These are phyloP conservation scores for Knufia petricola DNA, from an alignment of 2,329 filamentous ascomycete genomes.

Conservation along the genomic window DNA sequence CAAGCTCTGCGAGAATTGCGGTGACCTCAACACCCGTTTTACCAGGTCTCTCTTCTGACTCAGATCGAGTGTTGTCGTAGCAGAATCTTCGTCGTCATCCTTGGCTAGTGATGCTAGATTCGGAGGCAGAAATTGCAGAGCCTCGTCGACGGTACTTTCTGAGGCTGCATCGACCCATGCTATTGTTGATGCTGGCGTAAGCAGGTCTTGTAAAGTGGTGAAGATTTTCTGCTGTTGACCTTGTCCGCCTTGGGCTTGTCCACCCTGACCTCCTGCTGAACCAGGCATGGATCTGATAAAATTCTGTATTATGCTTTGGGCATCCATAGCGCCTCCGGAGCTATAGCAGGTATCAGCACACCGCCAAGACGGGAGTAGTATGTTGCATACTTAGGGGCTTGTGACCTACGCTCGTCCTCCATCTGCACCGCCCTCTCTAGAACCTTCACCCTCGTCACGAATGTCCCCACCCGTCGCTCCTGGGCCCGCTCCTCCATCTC, in stretches of 20 bases:
- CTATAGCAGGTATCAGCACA: conserved; percentile 44
- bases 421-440: conserved; percentile 88
- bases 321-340: conserved; percentile 55
- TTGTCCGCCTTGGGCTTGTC: conserved; percentile 39
- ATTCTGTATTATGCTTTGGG: conserved; percentile 71
- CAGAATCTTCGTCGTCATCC: conserved; percentile 52
- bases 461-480: conserved; percentile 86
- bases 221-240: conserved; percentile 54
- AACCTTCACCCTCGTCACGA: conserved; percentile 76
- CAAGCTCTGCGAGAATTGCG: conserved; percentile 82
- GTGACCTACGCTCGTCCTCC: conserved; percentile 98
- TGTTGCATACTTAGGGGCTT: conserved; percentile 8
- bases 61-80: conserved; percentile 62
- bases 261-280: conserved; percentile 37
- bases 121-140: conserved; percentile 70
- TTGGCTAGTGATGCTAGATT: conserved; percentile 67
- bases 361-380: conserved; percentile 10
- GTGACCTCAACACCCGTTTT: conserved; percentile 72
- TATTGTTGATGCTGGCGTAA: conserved; percentile 67
- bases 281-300: conserved; percentile 75
- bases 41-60: conserved; percentile 73
- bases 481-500: conserved; percentile 70
- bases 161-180: conserved; percentile 60
- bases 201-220: conserved; percentile 76
- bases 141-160: conserved; percentile 54